Conservation (phyloP, 176 grass and related monocot genomes). For the Oryza meyeriana region DNA sequence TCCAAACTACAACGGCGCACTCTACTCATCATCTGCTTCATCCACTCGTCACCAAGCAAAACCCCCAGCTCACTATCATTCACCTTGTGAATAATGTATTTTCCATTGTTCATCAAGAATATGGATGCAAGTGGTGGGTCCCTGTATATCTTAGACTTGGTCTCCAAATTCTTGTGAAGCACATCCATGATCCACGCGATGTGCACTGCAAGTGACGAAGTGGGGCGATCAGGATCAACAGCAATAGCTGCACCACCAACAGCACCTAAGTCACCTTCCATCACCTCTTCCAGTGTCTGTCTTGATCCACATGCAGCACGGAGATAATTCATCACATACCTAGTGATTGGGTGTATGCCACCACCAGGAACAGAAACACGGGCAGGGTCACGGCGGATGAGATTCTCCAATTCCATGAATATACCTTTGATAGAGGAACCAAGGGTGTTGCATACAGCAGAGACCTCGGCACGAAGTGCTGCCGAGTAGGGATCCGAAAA, state of each 20-base stretch:
- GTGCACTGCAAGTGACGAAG: constrained; percentile 83
- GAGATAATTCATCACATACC: constrained; percentile 97
- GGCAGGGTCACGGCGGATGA: constrained; percentile 89
- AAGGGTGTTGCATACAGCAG: constrained; percentile 59
- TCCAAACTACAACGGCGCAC: constrained; percentile 83
- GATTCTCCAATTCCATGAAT: constrained; percentile 97
- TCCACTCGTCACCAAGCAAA: constrained; percentile 92
- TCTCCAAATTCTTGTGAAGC: constrained; percentile 83
- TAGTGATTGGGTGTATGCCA: constrained; percentile 86
- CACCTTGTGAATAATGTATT: constrained; percentile 92
- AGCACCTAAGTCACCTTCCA: constrained; percentile 70
- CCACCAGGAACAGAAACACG: constrained; percentile 68
- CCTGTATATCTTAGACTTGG: constrained; percentile 85
- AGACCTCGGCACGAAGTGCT: constrained; percentile 73
- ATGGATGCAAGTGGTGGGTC: constrained; percentile 74
- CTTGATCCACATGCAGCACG: constrained; percentile 81
- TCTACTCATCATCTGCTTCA: constrained; percentile 69
- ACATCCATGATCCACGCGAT: constrained; percentile 99
- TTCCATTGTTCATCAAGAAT: constrained; percentile 90
- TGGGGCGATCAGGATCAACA: constrained; percentile 75
- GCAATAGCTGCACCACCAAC: constrained; percentile 29
- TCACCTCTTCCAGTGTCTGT: constrained; percentile 91
- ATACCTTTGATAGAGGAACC: constrained; percentile 85
- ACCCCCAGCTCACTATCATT: constrained; percentile 79
- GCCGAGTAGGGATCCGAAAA: constrained; percentile 86